Base-by-base conservation (phyloP, 1,139 yeast species). In the Candida sanyaensis region DNA sequence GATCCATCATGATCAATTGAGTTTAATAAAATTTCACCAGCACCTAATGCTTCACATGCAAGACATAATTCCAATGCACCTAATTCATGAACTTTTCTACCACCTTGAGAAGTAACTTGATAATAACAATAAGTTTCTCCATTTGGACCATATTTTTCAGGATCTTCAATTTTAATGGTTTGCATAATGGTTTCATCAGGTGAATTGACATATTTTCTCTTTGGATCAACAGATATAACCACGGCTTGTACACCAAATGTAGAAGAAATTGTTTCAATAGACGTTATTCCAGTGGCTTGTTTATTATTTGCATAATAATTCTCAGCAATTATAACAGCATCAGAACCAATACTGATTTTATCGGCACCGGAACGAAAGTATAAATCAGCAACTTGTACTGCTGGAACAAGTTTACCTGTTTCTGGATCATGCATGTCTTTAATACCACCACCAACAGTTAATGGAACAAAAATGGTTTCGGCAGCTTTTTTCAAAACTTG, bases 371-470 rank as follows among this genome's bases (percentile, higher is more conserved):
- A 88, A 51, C 91, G 78, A 75, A 93, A 93, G 64, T 93, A 93
- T 56, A 90, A 73, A 42, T 89, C 83, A 0, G 99, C 99, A 12
- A 93, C 96, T 49, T 91, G 86, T 32, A 87, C 80, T 0, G 99
- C 98, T 8, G 96, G 85, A 12, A 89, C 83, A 5, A 68, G 57
- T 21, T 84, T 81, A 24, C 93, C 92, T 2, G 77, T 59, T 53
- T 80, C 88, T 0, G 96, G 96, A 58, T 93, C 98, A 29, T 79
- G 75, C 59, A 89, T 81, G 63, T 93, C 98, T 56, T 89, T 86
- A 54, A 93, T 93, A 44, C 99, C 99, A 46, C 99, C 99, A 39
- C 99, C 99, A 40, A 93, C 97, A 0, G 99, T 93, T 54, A 93
- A 75, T 5, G 99, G 99, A 11, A 93, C 99, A 69, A 93, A 93